phyloP scores from a whole-genome alignment of 441 rosid genomes.

The Pelargonium exstipulatum region DNA sequence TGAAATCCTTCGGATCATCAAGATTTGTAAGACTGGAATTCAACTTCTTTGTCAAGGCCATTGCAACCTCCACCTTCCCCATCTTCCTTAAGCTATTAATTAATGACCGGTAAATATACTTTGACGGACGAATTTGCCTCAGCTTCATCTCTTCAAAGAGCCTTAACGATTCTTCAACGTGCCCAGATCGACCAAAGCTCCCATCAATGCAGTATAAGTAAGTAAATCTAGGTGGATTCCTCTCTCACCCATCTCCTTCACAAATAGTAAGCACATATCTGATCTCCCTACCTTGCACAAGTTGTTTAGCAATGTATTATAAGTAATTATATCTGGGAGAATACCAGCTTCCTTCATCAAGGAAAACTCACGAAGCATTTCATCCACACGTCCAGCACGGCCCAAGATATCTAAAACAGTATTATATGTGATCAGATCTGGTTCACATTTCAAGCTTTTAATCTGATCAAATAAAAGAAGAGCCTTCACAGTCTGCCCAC shows the following conservation, averaged over 20 bases:
- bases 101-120: constrained; percentile 53
- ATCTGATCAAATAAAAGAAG: constrained; percentile 48
- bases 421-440: constrained; percentile 67
- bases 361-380: constrained; percentile 48
- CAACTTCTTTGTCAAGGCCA: constrained; percentile 50
- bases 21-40: constrained; percentile 44
- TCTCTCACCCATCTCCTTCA: constrained; percentile 49
- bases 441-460: constrained; percentile 41
- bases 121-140: constrained; percentile 53
- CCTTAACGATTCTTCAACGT: constrained; percentile 46
- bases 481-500: constrained; percentile 61
- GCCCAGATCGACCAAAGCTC: constrained; percentile 64
- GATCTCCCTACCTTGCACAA: constrained; percentile 61
- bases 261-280: constrained; percentile 49
- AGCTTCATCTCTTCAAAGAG: constrained; percentile 70
- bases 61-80: constrained; percentile 50
- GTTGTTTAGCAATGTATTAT: constrained; percentile 61
- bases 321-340: constrained; percentile 51
- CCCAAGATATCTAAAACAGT: constrained; percentile 63
- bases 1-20: constrained; percentile 60
- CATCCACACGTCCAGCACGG: constrained; percentile 43
- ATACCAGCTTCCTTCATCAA: constrained; percentile 61
- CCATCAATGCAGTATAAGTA: constrained; percentile 66
- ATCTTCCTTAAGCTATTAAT: constrained; percentile 53
- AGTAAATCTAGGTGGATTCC: constrained; percentile 70